Evolutionary conservation across 352 stramenopile species (phyloP).

Genomic region (Globisporangium alternatum): DNA sequence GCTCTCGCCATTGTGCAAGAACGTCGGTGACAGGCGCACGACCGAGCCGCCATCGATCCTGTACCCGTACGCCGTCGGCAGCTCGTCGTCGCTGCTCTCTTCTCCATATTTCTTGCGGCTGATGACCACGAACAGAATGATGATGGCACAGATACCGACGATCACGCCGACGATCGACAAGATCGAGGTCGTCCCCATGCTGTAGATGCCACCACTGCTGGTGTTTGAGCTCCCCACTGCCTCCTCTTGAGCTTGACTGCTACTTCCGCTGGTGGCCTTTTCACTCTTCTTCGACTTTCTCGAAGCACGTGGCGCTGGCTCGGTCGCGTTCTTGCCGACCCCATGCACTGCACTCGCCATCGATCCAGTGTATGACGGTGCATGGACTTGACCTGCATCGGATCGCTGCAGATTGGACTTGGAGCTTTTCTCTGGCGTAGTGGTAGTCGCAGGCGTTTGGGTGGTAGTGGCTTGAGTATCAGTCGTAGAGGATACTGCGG

Average conservation of each 20-base stretch:
- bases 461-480: not conserved
- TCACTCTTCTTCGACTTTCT: conserved; percentile 11
- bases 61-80: conserved; percentile 38
- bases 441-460: conserved; percentile 6
- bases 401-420: not conserved
- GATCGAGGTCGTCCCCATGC: conserved; percentile 58
- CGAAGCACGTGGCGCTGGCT: not conserved
- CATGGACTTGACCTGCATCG: conserved; percentile 14
- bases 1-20: conserved; percentile 43
- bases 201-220: conserved; percentile 48
- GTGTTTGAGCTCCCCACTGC: conserved; percentile 44
- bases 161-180: conserved; percentile 71
- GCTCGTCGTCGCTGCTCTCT: conserved; percentile 43
- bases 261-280: not conserved
- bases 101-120: conserved; percentile 56
- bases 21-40: conserved; percentile 49
- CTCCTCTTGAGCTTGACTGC: conserved; percentile 21
- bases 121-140: conserved; percentile 58
- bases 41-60: conserved; percentile 43
- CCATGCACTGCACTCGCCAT: conserved; percentile 8
- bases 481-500: not conserved
- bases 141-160: conserved; percentile 50
- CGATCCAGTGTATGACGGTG: conserved; percentile 8
- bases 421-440: not conserved
- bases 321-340: conserved; percentile 14